These are phyloP conservation scores for Scleroderma bovista DNA, from an alignment of 768 basidiomycete species.

Conservation along the genomic window DNA sequence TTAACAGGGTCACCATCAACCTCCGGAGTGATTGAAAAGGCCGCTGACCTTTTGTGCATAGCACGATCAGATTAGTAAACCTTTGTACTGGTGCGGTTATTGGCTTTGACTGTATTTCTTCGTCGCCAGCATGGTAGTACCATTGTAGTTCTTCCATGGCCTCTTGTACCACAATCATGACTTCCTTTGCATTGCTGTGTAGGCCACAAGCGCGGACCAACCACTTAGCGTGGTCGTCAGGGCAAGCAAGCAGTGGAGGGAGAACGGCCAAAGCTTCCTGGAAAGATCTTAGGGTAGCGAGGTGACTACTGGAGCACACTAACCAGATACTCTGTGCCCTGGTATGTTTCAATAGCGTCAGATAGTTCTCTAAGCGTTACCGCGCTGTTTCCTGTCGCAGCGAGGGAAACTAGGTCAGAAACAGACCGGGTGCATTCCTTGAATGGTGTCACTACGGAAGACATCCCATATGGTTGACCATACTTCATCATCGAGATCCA, in stretches of 20 bases:
- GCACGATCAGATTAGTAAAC: slow-evolving; percentile 9
- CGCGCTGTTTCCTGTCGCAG: neutral
- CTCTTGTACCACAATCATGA: slow-evolving; percentile 38
- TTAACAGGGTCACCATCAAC: neutral
- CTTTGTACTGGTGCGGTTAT: slow-evolving; percentile 6
- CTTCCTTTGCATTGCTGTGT: slow-evolving; percentile 35
- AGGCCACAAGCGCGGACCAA: slow-evolving; percentile 30
- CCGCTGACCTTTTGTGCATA: slow-evolving; percentile 20
- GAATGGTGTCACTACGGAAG: neutral
- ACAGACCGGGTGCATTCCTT: slow-evolving; percentile 15
- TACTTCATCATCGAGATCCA: slow-evolving; percentile 22
- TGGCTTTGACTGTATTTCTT: slow-evolving; percentile 11
- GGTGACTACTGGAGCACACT: neutral
- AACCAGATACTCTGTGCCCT: slow-evolving; percentile 16
- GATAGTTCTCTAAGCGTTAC: slow-evolving; percentile 16
- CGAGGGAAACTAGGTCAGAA: slow-evolving; percentile 17
- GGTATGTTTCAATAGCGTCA: slow-evolving; percentile 10
- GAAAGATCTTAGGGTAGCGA: neutral
- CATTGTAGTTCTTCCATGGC: slow-evolving; percentile 28
- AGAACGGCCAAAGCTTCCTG: slow-evolving; percentile 39
- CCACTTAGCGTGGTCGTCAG: slow-evolving; percentile 23
- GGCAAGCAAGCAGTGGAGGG: slow-evolving; percentile 30
- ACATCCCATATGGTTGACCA: neutral
- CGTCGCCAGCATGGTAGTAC: slow-evolving; percentile 10
- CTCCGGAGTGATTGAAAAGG: neutral